Percentiles rank a stretch among this genome's conserved stretches.
Conservation (phyloP, 129 eudicot species). For the Ambrosia artemisiifolia region DNA sequence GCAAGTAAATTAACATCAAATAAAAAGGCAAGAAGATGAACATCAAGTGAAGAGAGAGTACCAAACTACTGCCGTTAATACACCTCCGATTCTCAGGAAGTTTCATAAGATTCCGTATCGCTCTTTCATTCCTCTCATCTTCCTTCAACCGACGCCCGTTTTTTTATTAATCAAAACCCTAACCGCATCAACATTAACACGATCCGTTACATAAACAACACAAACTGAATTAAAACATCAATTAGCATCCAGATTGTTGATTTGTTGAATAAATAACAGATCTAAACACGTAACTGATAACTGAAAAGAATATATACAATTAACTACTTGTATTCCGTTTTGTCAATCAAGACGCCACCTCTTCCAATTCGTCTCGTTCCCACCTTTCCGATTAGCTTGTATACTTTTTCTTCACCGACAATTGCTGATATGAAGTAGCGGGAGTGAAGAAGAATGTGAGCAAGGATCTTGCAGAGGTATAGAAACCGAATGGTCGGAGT, state of each 20-base stretch:
- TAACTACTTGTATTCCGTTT: too few relatives aligned
- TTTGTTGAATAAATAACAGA: background rate
- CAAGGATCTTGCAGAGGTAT: too few relatives aligned
- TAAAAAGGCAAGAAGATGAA: background rate
- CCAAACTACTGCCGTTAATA: conserved; percentile 86
- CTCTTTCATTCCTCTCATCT: conserved; percentile 62
- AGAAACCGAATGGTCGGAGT: too few relatives aligned
- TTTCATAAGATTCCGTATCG: conserved; percentile 65
- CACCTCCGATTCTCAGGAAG: conserved; percentile 78
- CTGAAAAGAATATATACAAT: background rate
- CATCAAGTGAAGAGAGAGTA: conserved; percentile 17
- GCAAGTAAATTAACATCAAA: conserved; percentile 3
- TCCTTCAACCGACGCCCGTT: conserved; percentile 58
- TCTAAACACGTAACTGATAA: background rate
- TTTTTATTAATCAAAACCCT: background rate
- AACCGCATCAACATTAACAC: background rate
- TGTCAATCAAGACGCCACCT: too few relatives aligned
- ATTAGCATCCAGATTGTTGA: too few relatives aligned
- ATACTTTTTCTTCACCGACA: too few relatives aligned
- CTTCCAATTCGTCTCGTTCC: too few relatives aligned
- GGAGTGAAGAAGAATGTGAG: too few relatives aligned
- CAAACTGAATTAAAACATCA: background rate
- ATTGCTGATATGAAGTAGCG: too few relatives aligned
- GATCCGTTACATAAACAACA: background rate
- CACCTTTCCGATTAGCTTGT: too few relatives aligned